These are phyloP conservation scores for Limonium bicolor DNA, from an alignment of 148 eudicot species.

Conservation along the genomic window DNA sequence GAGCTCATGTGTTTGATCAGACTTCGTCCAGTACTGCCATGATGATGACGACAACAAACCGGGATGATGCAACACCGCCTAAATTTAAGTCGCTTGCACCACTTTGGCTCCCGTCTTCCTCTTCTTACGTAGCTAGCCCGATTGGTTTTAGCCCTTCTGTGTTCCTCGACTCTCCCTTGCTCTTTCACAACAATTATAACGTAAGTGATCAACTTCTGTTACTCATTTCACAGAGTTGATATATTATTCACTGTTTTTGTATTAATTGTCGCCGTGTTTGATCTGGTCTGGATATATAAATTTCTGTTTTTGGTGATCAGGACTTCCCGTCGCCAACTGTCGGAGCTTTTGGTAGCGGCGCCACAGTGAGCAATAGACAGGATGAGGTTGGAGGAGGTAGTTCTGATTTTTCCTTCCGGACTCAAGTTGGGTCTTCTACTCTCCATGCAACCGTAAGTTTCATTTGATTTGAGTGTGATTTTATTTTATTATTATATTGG, in stretches of 20 bases:
- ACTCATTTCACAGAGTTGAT: no score
- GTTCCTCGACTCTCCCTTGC: slow-evolving; percentile 63
- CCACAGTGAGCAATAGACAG: slow-evolving; percentile 11
- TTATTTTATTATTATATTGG: no score
- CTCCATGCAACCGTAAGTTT: slow-evolving; percentile 20
- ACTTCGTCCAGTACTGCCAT: not conserved
- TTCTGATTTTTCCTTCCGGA: slow-evolving; percentile 43
- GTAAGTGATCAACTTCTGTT: no score
- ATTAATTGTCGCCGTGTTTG: not conserved
- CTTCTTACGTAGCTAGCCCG: slow-evolving; percentile 21
- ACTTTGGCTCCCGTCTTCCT: slow-evolving; percentile 25
- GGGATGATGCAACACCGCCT: slow-evolving; percentile 15
- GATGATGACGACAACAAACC: not conserved
- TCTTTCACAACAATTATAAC: slow-evolving; percentile 22
- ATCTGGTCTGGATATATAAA: no score
- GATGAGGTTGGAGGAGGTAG: slow-evolving; percentile 8
- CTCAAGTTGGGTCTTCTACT: slow-evolving; percentile 18
- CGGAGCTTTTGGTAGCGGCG: slow-evolving; percentile 48
- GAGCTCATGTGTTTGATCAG: not conserved
- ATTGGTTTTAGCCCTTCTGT: slow-evolving; percentile 51
- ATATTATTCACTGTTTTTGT: no score
- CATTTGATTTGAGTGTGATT: no score
- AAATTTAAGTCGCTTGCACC: slow-evolving; percentile 47
- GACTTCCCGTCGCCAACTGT: slow-evolving; percentile 50
- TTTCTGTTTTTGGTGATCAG: slow-evolving; percentile 15